Evolutionary conservation across 2,329 filamentous ascomycete species (phyloP).

Genomic region (Rhinocladiella similis): DNA sequence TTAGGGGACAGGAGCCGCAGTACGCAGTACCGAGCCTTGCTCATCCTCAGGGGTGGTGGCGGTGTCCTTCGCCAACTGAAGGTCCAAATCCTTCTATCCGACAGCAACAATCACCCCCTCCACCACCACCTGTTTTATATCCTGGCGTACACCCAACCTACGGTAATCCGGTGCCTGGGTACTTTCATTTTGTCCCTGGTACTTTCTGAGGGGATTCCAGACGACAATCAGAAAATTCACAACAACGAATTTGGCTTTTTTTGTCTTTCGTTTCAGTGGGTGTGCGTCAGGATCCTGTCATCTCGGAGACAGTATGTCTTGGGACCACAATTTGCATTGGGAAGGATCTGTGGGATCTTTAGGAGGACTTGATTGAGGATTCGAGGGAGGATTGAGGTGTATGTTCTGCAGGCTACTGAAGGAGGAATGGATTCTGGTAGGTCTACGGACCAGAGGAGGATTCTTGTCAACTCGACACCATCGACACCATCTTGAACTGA

Average conservation of each 20-base stretch:
- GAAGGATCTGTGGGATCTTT: neutral
- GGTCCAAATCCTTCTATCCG: neutral
- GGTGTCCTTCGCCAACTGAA: neutral
- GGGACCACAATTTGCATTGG: neutral
- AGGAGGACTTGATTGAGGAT: no score
- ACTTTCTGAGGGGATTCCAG: no score
- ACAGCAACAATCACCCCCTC: neutral
- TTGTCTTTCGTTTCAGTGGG: neutral
- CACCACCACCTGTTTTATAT: neutral
- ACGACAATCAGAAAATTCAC: neutral
- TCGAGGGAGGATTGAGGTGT: neutral
- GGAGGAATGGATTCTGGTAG: neutral
- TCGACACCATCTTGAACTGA: neutral
- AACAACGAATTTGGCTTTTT: neutral
- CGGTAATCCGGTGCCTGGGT: neutral
- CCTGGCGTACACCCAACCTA: conserved; percentile 1
- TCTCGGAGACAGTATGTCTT: neutral
- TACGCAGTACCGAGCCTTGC: neutral
- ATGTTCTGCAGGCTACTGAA: conserved; percentile 1
- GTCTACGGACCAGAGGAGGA: neutral
- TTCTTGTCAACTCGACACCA: neutral
- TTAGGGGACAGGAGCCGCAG: neutral
- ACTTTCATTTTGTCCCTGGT: no score
- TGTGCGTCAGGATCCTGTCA: neutral
- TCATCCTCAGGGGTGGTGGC: neutral